phyloP scores from a whole-genome alignment of 78 protist genomes.

The Creolimax fragrantissima region DNA sequence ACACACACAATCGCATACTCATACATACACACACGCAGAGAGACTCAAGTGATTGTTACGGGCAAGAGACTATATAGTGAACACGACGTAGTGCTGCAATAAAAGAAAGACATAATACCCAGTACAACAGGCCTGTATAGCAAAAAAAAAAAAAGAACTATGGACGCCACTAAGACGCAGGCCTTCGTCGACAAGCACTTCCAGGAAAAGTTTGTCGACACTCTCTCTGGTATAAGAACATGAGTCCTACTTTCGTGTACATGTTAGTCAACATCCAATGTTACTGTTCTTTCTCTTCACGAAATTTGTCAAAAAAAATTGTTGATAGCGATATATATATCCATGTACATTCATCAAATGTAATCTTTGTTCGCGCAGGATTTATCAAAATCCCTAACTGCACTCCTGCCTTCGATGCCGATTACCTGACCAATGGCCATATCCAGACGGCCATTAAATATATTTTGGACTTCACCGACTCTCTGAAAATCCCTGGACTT shows the following conservation, averaged over 20 bases:
- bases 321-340: neutral
- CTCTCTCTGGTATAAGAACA: neutral
- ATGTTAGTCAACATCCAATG: neutral
- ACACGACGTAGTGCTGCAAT: no score
- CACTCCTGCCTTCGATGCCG: conserved; percentile 67
- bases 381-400: conserved; percentile 54
- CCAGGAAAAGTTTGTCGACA: neutral
- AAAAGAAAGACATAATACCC: no score
- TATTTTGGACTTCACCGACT: conserved; percentile 51
- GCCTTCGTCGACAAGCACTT: neutral
- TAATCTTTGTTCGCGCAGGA: neutral
- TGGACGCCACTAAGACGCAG: neutral
- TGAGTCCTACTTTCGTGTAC: neutral
- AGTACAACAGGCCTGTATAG: no score
- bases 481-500: conserved; percentile 49
- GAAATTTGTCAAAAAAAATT: neutral
- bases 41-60: no score
- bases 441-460: conserved; percentile 56
- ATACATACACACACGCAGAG: no score
- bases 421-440: conserved; percentile 71
- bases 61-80: no score
- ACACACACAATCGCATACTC: no score
- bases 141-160: no score
- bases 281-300: neutral
- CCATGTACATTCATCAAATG: neutral